phyloP scores from a whole-genome alignment of 345 rosid genomes.

The Heritiera littoralis region DNA sequence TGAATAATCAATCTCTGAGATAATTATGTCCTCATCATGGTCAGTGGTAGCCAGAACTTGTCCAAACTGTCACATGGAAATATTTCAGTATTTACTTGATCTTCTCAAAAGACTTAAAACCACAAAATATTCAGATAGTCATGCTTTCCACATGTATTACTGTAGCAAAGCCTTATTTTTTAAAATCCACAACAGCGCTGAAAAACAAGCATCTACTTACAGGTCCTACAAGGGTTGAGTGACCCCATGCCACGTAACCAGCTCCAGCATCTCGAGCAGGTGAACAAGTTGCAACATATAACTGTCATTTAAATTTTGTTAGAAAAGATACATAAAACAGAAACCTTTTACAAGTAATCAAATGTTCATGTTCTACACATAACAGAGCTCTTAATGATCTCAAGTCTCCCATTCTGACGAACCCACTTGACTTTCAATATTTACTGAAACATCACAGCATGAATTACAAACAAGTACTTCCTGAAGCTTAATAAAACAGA shows the following conservation, averaged over 20 bases:
- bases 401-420: conserved; percentile 10
- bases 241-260: conserved; percentile 95
- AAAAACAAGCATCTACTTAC: conserved; percentile 45
- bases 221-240: conserved; percentile 94
- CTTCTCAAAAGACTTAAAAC: not conserved
- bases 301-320: conserved; percentile 41
- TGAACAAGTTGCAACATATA: conserved; percentile 96
- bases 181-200: not conserved
- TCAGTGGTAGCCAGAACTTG: conserved; percentile 87
- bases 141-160: not conserved
- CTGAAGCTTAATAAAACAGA: not conserved
- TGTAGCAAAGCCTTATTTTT: not conserved
- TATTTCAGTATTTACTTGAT: not conserved
- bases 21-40: conserved; percentile 71
- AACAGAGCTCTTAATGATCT: not conserved
- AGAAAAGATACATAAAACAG: conserved; percentile 12
- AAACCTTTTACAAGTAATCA: conserved; percentile 1
- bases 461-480: not conserved
- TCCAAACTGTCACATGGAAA: conserved; percentile 68
- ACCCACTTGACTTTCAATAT: not conserved
- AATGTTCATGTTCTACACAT: not conserved
- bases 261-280: conserved; percentile 83
- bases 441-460: not conserved
- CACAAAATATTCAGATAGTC: not conserved
- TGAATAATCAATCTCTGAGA: conserved; percentile 89